Evolutionary conservation across 1,284 basidiomycete species (phyloP).

Genomic region (Naganishia sp.): DNA sequence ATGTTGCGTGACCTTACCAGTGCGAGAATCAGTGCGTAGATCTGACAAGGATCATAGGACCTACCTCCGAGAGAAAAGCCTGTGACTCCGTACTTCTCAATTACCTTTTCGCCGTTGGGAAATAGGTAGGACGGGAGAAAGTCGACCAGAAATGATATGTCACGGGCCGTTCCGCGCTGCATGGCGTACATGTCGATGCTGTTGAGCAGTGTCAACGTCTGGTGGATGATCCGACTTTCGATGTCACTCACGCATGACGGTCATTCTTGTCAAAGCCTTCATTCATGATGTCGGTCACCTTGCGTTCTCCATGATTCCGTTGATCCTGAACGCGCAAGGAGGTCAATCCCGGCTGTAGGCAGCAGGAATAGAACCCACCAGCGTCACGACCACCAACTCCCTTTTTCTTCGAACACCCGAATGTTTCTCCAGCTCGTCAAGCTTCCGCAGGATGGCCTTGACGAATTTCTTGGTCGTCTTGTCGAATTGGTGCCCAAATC

Average conservation of each 20-base stretch:
- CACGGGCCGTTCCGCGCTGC: slow-evolving; percentile 69
- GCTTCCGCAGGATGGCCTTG: slow-evolving; percentile 13
- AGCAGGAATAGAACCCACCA: slow-evolving; percentile 39
- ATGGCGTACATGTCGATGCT: slow-evolving; percentile 76
- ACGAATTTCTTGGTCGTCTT: slow-evolving; percentile 20
- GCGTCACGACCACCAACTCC: slow-evolving; percentile 49
- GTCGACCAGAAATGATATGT: slow-evolving; percentile 78
- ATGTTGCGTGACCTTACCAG: slow-evolving; percentile 54
- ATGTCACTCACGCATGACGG: slow-evolving; percentile 57
- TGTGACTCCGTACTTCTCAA: slow-evolving; percentile 66
- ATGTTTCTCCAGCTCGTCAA: slow-evolving; percentile 24
- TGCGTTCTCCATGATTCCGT: slow-evolving; percentile 70
- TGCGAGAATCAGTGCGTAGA: background rate
- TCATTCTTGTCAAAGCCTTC: slow-evolving; percentile 65
- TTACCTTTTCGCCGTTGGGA: slow-evolving; percentile 64
- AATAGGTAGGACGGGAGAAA: slow-evolving; percentile 76
- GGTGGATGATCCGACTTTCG: background rate
- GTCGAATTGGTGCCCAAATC: slow-evolving; percentile 25
- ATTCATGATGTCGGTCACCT: slow-evolving; percentile 61
- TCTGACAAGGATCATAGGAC: slow-evolving; percentile 10
- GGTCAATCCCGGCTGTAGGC: background rate
- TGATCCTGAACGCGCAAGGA: slow-evolving; percentile 63
- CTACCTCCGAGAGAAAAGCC: slow-evolving; percentile 59
- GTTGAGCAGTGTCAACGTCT: slow-evolving; percentile 5
- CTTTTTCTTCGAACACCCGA: slow-evolving; percentile 35